Conservation (phyloP, 2,329 filamentous ascomycete species). For the Colletotrichum sp. region DNA sequence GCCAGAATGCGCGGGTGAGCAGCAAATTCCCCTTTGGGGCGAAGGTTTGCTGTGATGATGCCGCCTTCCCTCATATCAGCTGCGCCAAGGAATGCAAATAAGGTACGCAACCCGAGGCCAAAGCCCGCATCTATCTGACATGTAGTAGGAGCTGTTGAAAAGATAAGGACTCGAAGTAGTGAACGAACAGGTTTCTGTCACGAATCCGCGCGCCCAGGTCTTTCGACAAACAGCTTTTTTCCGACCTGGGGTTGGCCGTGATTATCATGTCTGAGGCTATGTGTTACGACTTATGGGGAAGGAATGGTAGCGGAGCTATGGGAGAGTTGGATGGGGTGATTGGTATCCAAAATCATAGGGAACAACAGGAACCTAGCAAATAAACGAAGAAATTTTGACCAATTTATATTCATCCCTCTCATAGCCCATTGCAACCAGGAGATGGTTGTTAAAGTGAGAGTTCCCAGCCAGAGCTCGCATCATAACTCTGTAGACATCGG, state of each 20-base stretch:
- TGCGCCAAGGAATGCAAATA: not conserved
- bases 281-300: not conserved
- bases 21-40: not conserved
- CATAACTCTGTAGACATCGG: not conserved
- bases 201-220: not conserved
- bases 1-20: not conserved
- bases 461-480: not conserved
- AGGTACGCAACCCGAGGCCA: not conserved
- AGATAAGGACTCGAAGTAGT: not conserved
- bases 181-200: not conserved
- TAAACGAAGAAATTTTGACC: not conserved
- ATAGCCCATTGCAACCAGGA: not conserved
- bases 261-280: not conserved
- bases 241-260: not conserved
- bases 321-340: rapidly evolving
- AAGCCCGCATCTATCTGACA: not conserved
- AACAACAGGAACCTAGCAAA: not conserved
- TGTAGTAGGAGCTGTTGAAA: not conserved
- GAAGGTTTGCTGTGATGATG: not conserved
- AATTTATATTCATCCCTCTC: not conserved
- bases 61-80: not conserved
- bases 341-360: not conserved
- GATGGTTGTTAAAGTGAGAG: not conserved
- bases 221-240: not conserved
- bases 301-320: not conserved